phyloP scores from a whole-genome alignment of 2,329 filamentous ascomycete species.

The Epichloe amarillans region DNA sequence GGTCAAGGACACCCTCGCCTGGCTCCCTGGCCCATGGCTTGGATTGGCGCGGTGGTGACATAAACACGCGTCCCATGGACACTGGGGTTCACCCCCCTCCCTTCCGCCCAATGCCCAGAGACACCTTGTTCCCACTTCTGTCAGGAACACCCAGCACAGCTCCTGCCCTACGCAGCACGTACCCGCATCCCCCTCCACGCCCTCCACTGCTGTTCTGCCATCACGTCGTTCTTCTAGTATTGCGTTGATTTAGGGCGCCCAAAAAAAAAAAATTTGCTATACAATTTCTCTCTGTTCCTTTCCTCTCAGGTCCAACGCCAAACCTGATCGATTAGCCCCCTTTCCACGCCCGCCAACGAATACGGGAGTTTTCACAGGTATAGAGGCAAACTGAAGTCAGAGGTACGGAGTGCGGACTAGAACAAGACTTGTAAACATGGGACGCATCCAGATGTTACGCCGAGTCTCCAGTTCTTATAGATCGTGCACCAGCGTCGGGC shows the following conservation, averaged over 20 bases:
- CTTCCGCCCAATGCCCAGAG: not conserved
- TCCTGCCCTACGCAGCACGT: not conserved
- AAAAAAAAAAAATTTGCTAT: too few relatives aligned
- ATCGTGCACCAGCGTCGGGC: not conserved
- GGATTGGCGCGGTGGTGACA: not conserved
- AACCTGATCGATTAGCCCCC: too few relatives aligned
- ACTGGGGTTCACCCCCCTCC: not conserved
- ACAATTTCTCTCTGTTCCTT: too few relatives aligned
- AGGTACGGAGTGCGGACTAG: too few relatives aligned
- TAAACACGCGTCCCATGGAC: not conserved
- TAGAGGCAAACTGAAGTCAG: too few relatives aligned
- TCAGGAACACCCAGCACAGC: not conserved
- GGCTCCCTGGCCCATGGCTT: not conserved
- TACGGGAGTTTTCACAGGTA: too few relatives aligned
- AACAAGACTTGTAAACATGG: too few relatives aligned
- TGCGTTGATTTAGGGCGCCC: too few relatives aligned
- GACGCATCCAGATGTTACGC: too few relatives aligned
- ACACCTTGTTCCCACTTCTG: not conserved
- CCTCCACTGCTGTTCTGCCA: not conserved
- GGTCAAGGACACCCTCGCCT: not conserved
- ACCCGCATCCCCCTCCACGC: not conserved
- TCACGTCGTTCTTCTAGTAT: too few relatives aligned
- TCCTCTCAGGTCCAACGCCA: too few relatives aligned
- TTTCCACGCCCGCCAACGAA: too few relatives aligned
- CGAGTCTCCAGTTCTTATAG: not conserved